Conservation (phyloP, 371 early-diverging fungal genomes). For the Saksenaea oblongispora region DNA sequence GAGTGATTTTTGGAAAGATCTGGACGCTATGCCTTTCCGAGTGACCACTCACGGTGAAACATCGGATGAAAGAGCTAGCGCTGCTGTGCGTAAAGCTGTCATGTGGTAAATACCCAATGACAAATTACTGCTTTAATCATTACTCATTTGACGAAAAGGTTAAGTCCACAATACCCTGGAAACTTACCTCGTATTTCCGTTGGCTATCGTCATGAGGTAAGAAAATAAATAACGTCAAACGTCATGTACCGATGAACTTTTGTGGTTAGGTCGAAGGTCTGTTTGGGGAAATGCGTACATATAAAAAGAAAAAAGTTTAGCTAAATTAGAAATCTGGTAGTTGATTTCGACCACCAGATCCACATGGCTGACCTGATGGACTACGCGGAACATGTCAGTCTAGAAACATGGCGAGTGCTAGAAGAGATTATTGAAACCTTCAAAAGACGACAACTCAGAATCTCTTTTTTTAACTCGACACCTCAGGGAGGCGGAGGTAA, state of each 20-base stretch:
- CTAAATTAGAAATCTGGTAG: constrained; percentile 22
- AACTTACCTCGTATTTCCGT: constrained; percentile 28
- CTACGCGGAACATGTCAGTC: constrained; percentile 58
- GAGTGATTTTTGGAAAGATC: constrained; percentile 70
- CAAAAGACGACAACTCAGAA: constrained; percentile 52
- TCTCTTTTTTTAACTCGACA: constrained; percentile 84
- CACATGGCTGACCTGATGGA: constrained; percentile 60
- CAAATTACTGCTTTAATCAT: not conserved
- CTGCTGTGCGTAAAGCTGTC: constrained; percentile 70
- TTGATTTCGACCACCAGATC: constrained; percentile 69
- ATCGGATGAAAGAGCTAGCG: constrained; percentile 73
- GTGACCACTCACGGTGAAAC: constrained; percentile 57
- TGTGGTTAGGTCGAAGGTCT: constrained; percentile 49
- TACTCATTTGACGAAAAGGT: constrained; percentile 16
- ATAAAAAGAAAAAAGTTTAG: constrained; percentile 42
- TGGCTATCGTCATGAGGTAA: constrained; percentile 41
- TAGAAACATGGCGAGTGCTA: constrained; percentile 64
- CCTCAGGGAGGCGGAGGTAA: constrained; percentile 87
- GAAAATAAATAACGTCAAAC: not conserved
- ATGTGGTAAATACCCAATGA: constrained; percentile 50
- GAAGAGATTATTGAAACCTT: constrained; percentile 49
- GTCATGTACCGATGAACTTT: not conserved
- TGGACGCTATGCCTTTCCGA: constrained; percentile 75
- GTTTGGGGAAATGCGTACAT: not conserved
- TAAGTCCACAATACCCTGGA: constrained; percentile 72